Conservation (phyloP, 306 rosid genomes). For the Fagus crenata region DNA sequence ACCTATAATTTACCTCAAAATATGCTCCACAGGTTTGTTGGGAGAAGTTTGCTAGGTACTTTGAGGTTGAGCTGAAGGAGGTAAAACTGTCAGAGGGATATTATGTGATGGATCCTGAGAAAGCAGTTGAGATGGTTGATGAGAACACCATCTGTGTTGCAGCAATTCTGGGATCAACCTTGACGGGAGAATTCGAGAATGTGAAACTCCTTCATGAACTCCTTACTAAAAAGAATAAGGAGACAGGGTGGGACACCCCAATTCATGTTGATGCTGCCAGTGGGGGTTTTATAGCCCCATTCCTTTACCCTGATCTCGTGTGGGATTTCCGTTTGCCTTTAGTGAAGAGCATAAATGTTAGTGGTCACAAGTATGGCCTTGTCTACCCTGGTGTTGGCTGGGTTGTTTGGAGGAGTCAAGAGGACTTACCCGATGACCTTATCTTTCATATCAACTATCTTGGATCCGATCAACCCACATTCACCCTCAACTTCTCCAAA, state of each 20-base stretch:
- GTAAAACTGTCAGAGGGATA: constrained; percentile 73
- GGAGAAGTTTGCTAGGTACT: constrained; percentile 95
- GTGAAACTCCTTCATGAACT: constrained; percentile 80
- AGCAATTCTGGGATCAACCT: constrained; percentile 86
- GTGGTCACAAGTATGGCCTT: constrained; percentile 62
- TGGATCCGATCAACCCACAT: constrained; percentile 62
- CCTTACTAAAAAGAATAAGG: constrained; percentile 58
- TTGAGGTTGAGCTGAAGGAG: constrained; percentile 95
- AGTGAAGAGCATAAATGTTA: constrained; percentile 57
- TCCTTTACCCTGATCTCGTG: constrained; percentile 45
- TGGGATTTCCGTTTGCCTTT: constrained; percentile 58
- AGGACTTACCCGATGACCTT: constrained; percentile 56
- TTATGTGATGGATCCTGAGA: constrained; percentile 87
- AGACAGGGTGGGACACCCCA: constrained; percentile 70
- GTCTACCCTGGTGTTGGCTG: constrained; percentile 60
- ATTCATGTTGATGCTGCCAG: constrained; percentile 63
- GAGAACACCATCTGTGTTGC: constrained; percentile 97
- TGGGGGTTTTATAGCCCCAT: constrained; percentile 58
- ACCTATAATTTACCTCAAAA: neutral
- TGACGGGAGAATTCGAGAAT: constrained; percentile 88
- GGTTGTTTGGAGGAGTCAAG: constrained; percentile 57
- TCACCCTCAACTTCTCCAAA: constrained; percentile 64
- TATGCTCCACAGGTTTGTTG: constrained; percentile 71
- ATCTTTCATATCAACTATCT: constrained; percentile 57
- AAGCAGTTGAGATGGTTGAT: constrained; percentile 87